Conservation (phyloP, 2,329 filamentous ascomycete genomes). For the Alternaria viburni region DNA sequence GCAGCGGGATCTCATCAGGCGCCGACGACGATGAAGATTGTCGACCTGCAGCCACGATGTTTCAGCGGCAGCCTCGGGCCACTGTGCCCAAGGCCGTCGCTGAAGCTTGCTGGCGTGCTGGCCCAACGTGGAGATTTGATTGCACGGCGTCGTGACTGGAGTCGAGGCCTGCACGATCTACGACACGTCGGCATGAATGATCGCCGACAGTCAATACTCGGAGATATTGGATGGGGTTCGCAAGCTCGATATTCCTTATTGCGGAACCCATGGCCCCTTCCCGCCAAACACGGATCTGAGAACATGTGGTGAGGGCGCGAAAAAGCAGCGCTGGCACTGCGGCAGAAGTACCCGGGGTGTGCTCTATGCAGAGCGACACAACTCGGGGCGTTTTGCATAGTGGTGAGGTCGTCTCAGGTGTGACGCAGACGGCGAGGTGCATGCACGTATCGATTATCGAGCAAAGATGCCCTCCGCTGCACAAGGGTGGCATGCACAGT, state of each 20-base stretch:
- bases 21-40: background rate
- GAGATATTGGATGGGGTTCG: slow-evolving; percentile 1
- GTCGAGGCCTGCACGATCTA: slow-evolving; percentile 8
- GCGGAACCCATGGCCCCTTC: slow-evolving; percentile 3
- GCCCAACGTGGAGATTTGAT: slow-evolving; percentile 5
- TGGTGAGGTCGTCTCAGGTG: slow-evolving; percentile 8
- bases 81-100: background rate
- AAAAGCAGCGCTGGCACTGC: background rate
- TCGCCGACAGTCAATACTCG: slow-evolving; percentile 2
- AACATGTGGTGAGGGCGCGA: background rate
- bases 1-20: background rate
- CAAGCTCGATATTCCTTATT: slow-evolving; percentile 1
- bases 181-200: slow-evolving; percentile 5
- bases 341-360: background rate
- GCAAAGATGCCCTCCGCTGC: background rate
- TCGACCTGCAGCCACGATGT: background rate
- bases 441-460: background rate
- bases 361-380: background rate
- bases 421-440: slow-evolving; percentile 12
- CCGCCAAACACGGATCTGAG: background rate
- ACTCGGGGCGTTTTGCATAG: slow-evolving; percentile 2
- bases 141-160: slow-evolving; percentile 5
- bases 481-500: background rate
- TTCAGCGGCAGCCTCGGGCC: background rate
- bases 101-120: background rate